Evolutionary conservation across 1,139 yeast genomes (phyloP).

Genomic region (Pichia sp.): DNA sequence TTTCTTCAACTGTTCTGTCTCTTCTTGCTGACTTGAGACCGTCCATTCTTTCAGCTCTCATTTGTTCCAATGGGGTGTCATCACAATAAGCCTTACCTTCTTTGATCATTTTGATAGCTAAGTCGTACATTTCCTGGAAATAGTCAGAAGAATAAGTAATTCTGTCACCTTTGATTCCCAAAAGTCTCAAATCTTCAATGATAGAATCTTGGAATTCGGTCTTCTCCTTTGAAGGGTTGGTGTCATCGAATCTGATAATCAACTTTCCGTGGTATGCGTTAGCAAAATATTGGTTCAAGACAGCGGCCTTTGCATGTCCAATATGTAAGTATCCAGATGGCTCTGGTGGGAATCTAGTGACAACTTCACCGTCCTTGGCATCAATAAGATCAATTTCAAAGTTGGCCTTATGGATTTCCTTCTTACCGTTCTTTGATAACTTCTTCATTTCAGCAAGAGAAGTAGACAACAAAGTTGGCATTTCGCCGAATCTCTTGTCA

Average conservation of each 20-base stretch:
- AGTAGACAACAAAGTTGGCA: slow-evolving; percentile 64
- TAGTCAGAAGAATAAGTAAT: slow-evolving; percentile 89
- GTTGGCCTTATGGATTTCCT: slow-evolving; percentile 81
- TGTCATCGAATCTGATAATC: slow-evolving; percentile 93
- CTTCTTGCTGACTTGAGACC: slow-evolving; percentile 90
- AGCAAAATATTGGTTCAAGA: slow-evolving; percentile 93
- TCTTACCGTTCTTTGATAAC: slow-evolving; percentile 64
- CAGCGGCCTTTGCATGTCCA: slow-evolving; percentile 97
- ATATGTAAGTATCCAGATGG: slow-evolving; percentile 92
- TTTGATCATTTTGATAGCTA: slow-evolving; percentile 78
- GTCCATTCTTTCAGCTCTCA: slow-evolving; percentile 98
- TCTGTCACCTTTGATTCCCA: slow-evolving; percentile 88
- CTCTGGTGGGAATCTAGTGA: slow-evolving; percentile 94
- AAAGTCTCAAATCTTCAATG: slow-evolving; percentile 77
- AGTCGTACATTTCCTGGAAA: slow-evolving; percentile 84
- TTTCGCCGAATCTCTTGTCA: slow-evolving; percentile 63
- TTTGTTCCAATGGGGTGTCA: slow-evolving; percentile 85
- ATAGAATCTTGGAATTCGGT: slow-evolving; percentile 89
- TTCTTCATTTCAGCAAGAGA: slow-evolving; percentile 73
- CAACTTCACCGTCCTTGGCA: slow-evolving; percentile 90
- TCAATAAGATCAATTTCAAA: slow-evolving; percentile 88
- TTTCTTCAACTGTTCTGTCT: slow-evolving; percentile 87
- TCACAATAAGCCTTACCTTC: slow-evolving; percentile 97
- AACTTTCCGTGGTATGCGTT: slow-evolving; percentile 89
- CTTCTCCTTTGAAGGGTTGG: slow-evolving; percentile 94